phyloP scores from a whole-genome alignment of 164 flowering plant species.

The Tetracentron sinense region DNA sequence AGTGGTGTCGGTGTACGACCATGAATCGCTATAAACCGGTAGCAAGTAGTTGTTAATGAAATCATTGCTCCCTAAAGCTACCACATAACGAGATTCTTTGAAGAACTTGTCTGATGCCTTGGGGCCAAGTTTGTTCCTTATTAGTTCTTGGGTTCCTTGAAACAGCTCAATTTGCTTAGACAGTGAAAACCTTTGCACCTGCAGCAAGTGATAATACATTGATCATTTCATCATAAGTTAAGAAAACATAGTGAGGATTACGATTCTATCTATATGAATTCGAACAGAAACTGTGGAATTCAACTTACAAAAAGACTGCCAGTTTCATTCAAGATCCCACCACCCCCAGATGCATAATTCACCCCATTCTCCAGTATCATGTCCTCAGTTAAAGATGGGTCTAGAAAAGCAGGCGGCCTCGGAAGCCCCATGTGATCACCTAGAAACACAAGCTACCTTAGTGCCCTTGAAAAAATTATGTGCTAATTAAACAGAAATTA shows the following conservation, averaged over 20 bases:
- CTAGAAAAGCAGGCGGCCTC: slow-evolving; percentile 83
- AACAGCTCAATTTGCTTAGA: slow-evolving; percentile 83
- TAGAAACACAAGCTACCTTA: slow-evolving; percentile 15
- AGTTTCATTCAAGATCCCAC: slow-evolving; percentile 86
- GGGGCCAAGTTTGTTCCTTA: slow-evolving; percentile 53
- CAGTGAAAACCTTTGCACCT: slow-evolving; percentile 77
- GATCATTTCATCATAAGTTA: too few relatives aligned
- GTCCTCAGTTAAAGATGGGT: slow-evolving; percentile 72
- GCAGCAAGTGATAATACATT: too few relatives aligned
- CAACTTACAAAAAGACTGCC: slow-evolving; percentile 71
- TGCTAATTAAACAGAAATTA: too few relatives aligned
- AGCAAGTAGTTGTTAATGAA: slow-evolving; percentile 92
- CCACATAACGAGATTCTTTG: slow-evolving; percentile 59
- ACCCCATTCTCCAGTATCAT: slow-evolving; percentile 72
- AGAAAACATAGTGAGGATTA: too few relatives aligned
- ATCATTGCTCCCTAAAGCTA: slow-evolving; percentile 93
- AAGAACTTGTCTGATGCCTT: slow-evolving; percentile 63
- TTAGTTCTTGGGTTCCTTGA: slow-evolving; percentile 65
- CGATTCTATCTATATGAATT: too few relatives aligned
- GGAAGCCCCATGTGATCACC: slow-evolving; percentile 84
- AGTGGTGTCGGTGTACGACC: slow-evolving; percentile 55
- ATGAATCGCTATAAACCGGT: slow-evolving; percentile 73
- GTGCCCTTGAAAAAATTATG: not conserved
- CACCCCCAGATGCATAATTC: slow-evolving; percentile 94
- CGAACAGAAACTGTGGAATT: too few relatives aligned